These are phyloP conservation scores for Pelagophyceae sp. DNA, from an alignment of 352 stramenopile species.

Conservation along the genomic window DNA sequence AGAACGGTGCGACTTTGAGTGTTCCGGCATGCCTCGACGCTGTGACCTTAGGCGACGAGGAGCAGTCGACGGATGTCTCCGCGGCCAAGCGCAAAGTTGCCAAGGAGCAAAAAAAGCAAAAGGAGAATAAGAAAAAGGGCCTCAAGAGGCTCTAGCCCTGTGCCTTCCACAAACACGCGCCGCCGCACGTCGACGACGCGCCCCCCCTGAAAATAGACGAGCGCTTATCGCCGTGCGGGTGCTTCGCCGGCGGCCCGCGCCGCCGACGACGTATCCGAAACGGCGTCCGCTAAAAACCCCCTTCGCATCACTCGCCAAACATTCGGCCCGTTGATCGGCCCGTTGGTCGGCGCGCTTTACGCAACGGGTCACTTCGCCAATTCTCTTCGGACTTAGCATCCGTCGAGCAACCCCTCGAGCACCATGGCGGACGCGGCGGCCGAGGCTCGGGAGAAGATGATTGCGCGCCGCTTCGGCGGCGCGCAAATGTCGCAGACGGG, in stretches of 20 bases:
- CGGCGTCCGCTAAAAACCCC: too few species aligned
- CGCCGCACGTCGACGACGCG: too few species aligned
- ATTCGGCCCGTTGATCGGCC: too few species aligned
- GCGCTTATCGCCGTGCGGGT: too few species aligned
- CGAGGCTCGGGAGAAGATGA: conserved; percentile 60
- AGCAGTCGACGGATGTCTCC: not conserved
- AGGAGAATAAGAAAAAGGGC: conserved; percentile 21
- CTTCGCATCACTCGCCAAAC: too few species aligned
- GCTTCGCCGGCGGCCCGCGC: too few species aligned
- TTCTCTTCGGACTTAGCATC: too few species aligned
- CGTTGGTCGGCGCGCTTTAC: too few species aligned
- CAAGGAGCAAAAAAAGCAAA: conserved; percentile 5
- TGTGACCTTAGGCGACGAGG: not conserved
- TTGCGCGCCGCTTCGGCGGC: conserved; percentile 68
- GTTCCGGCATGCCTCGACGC: not conserved
- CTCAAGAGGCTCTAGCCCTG: conserved; percentile 9
- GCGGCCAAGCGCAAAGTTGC: not conserved
- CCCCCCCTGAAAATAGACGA: too few species aligned
- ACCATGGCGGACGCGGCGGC: conserved; percentile 38
- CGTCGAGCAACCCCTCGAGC: not conserved
- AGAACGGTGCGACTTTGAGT: not conserved
- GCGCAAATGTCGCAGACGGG: conserved; percentile 68
- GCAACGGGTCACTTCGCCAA: too few species aligned
- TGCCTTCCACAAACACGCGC: not conserved
- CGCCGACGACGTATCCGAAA: too few species aligned